Conservation (phyloP, 169 alveolate species). For the Plasmodium sp. region DNA sequence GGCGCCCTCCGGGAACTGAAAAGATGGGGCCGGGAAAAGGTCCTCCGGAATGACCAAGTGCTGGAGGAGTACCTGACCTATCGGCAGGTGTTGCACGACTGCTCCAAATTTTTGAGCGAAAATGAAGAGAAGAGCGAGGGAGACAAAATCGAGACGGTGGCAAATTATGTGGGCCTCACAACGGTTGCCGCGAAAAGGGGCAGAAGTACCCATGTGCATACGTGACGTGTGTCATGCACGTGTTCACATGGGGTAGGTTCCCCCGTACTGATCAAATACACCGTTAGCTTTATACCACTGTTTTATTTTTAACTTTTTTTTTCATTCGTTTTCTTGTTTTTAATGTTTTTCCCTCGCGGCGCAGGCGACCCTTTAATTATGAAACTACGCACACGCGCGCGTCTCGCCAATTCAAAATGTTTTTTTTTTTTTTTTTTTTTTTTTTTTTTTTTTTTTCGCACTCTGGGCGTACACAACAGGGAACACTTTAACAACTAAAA, state of each 20-base stretch:
- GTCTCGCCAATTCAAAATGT: not conserved
- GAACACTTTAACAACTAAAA: not conserved
- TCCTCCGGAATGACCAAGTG: not conserved
- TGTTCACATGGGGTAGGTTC: no score
- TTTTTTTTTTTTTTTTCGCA: not conserved
- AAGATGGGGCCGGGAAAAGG: slow-evolving; percentile 49
- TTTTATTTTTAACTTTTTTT: not conserved
- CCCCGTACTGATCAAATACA: not conserved
- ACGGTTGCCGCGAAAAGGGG: not conserved
- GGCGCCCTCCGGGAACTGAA: slow-evolving; percentile 5
- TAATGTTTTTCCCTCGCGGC: not conserved
- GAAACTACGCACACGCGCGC: not conserved
- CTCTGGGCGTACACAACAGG: not conserved
- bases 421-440: not conserved
- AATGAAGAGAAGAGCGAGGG: not conserved
- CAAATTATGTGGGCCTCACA: slow-evolving; percentile 58
- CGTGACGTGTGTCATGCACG: not conserved
- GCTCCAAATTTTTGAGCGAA: not conserved
- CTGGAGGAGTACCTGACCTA: slow-evolving; percentile 37
- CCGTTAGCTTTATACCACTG: not conserved
- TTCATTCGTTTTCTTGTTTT: not conserved
- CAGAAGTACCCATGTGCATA: not conserved
- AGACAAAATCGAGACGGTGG: slow-evolving; percentile 46
- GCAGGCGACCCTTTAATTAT: not conserved
- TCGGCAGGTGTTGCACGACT: slow-evolving; percentile 33